These are phyloP conservation scores for Naegleria gruberi DNA, from an alignment of 208 protist species.

Conservation along the genomic window DNA sequence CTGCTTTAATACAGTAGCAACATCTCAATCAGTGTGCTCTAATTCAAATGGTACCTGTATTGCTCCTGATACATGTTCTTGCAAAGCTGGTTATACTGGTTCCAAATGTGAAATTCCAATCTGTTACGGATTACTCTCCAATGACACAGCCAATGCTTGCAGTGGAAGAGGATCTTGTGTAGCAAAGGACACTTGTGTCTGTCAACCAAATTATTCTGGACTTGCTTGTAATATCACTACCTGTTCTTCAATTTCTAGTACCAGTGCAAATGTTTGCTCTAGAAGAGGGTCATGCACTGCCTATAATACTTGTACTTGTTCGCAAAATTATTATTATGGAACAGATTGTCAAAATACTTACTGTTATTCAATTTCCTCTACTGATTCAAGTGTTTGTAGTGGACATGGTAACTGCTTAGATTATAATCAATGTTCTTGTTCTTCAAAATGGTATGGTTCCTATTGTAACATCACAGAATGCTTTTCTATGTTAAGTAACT, in stretches of 20 bases:
- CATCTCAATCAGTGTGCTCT: background rate
- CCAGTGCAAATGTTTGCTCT: background rate
- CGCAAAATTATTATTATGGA: background rate
- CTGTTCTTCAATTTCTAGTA: background rate
- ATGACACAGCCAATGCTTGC: background rate
- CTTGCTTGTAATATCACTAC: background rate
- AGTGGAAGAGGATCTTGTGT: background rate
- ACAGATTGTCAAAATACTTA: background rate
- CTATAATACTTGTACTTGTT: background rate
- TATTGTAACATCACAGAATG: background rate
- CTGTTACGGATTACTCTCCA: too few species aligned
- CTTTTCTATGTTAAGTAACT: background rate
- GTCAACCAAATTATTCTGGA: background rate
- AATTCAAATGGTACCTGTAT: too few species aligned
- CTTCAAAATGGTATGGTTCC: background rate
- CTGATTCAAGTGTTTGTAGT: too few species aligned
- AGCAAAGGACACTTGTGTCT: background rate
- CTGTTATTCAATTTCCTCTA: background rate
- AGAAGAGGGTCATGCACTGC: background rate
- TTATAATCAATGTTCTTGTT: background rate
- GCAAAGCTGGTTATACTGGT: too few species aligned
- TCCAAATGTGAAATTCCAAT: too few species aligned
- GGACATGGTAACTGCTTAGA: background rate
- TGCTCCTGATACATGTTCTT: too few species aligned
- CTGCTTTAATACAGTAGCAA: too few species aligned